Conservation (phyloP, 495 filamentous ascomycete genomes). For the Geoglossum glabrum region DNA sequence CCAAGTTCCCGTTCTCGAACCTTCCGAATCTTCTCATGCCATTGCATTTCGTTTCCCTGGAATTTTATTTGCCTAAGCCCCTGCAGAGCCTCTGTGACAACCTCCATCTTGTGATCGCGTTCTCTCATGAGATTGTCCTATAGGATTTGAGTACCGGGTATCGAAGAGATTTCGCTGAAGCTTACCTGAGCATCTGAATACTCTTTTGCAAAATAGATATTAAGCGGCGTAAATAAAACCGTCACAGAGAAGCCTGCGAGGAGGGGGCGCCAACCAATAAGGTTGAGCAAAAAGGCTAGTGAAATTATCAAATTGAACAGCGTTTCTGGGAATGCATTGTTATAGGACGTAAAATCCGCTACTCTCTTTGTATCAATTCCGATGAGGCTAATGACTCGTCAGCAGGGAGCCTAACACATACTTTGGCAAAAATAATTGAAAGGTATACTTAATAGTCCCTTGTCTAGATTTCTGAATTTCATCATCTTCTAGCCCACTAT, state of each 20-base stretch:
- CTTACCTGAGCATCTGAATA: conserved; percentile 37
- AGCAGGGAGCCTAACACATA: not conserved
- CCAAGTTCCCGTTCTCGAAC: conserved; percentile 45
- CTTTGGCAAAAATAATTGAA: not conserved
- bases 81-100: conserved; percentile 62
- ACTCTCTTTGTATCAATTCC: conserved; percentile 59
- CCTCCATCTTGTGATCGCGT: conserved; percentile 55
- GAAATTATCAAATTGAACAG: conserved; percentile 44
- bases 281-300: conserved; percentile 38
- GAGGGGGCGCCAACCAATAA: conserved; percentile 37
- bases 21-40: conserved; percentile 52
- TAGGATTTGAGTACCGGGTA: not conserved
- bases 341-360: conserved; percentile 45
- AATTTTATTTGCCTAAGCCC: conserved; percentile 84
- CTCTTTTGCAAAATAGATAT: conserved; percentile 43
- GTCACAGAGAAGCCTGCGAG: conserved; percentile 46
- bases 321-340: conserved; percentile 40
- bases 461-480: conserved; percentile 46
- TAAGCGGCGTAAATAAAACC: conserved; percentile 43
- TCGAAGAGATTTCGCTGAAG: not conserved
- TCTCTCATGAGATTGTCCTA: conserved; percentile 53
- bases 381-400: conserved; percentile 46
- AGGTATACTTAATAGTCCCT: conserved; percentile 21
- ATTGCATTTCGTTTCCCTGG: conserved; percentile 58
- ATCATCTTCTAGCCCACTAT: conserved; percentile 18